phyloP scores from a whole-genome alignment of 2,329 filamentous ascomycete species.

The Penicillium sp. region DNA sequence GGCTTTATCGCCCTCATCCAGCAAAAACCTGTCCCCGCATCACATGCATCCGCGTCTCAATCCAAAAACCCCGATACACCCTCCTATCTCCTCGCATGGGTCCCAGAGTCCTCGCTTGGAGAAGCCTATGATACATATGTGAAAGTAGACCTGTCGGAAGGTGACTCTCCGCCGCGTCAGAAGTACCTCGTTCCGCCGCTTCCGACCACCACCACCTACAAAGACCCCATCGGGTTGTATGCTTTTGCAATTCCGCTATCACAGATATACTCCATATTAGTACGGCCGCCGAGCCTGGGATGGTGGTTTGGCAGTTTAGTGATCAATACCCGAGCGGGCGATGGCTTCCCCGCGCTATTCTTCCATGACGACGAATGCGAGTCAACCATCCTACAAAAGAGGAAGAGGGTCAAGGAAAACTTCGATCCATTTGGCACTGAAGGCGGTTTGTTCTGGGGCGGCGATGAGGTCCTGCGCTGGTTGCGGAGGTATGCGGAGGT shows the following conservation, averaged over 20 bases:
- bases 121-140: constrained; percentile 86
- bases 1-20: constrained; percentile 92
- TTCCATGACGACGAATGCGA: constrained; percentile 98
- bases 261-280: constrained; percentile 84
- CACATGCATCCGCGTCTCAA: constrained; percentile 41
- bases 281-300: constrained; percentile 86
- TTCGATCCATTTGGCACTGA: constrained; percentile 88
- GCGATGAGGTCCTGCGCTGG: constrained; percentile 92
- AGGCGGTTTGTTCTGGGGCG: constrained; percentile 89
- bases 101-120: constrained; percentile 84
- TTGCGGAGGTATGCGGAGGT: constrained; percentile 78
- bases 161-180: constrained; percentile 76
- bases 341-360: constrained; percentile 92
- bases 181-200: constrained; percentile 89
- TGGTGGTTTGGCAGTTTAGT: constrained; percentile 99
- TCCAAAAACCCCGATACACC: constrained; percentile 54
- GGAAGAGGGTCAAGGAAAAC: constrained; percentile 74
- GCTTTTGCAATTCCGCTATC: constrained; percentile 88
- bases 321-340: constrained; percentile 85
- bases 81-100: constrained; percentile 85
- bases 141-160: constrained; percentile 87
- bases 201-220: constrained; percentile 77
- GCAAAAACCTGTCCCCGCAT: constrained; percentile 63
- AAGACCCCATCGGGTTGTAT: constrained; percentile 71
- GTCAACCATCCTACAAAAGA: constrained; percentile 91